phyloP scores from a whole-genome alignment of 768 basidiomycete species.

The Suillus subaureus region DNA sequence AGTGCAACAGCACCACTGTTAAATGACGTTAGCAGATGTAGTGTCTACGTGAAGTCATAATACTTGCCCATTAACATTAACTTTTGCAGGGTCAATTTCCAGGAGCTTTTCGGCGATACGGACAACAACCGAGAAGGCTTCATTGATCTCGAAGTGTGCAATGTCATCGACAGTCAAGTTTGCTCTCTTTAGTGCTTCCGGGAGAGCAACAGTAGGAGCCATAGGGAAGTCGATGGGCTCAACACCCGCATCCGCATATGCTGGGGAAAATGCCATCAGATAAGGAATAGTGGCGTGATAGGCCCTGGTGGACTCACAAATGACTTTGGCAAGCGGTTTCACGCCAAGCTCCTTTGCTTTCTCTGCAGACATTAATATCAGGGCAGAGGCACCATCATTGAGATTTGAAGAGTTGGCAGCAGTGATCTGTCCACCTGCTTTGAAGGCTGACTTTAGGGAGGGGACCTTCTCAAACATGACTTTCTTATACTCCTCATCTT shows the following conservation, averaged over 20 bases:
- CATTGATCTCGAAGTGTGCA: constrained; percentile 93
- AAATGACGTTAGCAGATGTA: constrained; percentile 24
- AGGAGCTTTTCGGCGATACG: constrained; percentile 89
- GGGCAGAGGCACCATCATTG: constrained; percentile 95
- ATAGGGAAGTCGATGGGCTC: constrained; percentile 97
- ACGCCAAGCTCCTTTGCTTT: constrained; percentile 90
- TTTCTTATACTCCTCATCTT: constrained; percentile 99
- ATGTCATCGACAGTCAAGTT: constrained; percentile 84
- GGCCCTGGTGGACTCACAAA: constrained; percentile 63
- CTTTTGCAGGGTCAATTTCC: constrained; percentile 80
- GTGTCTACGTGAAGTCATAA: constrained; percentile 10
- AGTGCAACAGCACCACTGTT: constrained; percentile 92
- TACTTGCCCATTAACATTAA: constrained; percentile 85
- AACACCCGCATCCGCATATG: constrained; percentile 95
- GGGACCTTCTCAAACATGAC: constrained; percentile 95
- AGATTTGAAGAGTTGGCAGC: constrained; percentile 95
- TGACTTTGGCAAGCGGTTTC: constrained; percentile 90
- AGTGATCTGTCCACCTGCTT: constrained; percentile 87
- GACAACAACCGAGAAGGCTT: constrained; percentile 96
- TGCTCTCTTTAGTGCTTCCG: constrained; percentile 84
- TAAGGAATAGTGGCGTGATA: not conserved
- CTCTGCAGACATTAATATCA: constrained; percentile 92
- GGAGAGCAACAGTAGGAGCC: constrained; percentile 91
- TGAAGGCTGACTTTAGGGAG: constrained; percentile 85
- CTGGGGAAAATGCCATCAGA: constrained; percentile 39